phyloP scores from a whole-genome alignment of 2,329 filamentous ascomycete genomes.

The Pezicula carpinea region DNA sequence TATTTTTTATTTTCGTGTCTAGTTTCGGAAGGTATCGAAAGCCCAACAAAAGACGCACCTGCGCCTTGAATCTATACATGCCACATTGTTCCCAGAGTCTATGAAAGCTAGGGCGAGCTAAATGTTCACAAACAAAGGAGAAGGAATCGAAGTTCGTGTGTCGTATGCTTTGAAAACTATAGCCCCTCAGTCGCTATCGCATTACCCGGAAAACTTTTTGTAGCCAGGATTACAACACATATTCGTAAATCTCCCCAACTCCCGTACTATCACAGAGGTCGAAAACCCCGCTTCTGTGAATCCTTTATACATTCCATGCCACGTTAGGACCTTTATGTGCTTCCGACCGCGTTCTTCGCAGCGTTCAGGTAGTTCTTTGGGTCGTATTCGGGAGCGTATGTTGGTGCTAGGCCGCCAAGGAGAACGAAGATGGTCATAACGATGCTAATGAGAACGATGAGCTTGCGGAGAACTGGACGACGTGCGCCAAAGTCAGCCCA shows the following conservation, averaged over 20 bases:
- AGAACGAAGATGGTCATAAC: slow-evolving; percentile 65
- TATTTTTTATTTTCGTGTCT: no score
- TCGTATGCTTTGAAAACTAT: no score
- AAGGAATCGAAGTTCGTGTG: no score
- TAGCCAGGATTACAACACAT: slow-evolving; percentile 2
- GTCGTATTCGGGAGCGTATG: slow-evolving; percentile 51
- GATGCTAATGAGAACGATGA: slow-evolving; percentile 62
- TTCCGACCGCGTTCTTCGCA: slow-evolving; percentile 22
- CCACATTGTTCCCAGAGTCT: no score
- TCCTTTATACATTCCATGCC: no score
- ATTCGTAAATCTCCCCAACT: background rate
- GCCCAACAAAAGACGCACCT: no score
- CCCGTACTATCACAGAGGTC: background rate
- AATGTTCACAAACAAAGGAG: no score
- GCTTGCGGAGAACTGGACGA: slow-evolving; percentile 73
- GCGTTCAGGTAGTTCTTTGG: slow-evolving; percentile 31
- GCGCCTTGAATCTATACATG: no score
- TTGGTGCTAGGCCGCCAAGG: slow-evolving; percentile 62
- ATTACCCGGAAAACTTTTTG: no score
- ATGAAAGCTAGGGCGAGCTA: no score
- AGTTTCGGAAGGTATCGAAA: no score
- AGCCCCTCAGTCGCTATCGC: no score
- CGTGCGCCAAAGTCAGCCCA: slow-evolving; percentile 83
- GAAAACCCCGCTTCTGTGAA: background rate
- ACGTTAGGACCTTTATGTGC: background rate